Conservation (phyloP, 169 alveolate species). For the Eimeria sp. region DNA sequence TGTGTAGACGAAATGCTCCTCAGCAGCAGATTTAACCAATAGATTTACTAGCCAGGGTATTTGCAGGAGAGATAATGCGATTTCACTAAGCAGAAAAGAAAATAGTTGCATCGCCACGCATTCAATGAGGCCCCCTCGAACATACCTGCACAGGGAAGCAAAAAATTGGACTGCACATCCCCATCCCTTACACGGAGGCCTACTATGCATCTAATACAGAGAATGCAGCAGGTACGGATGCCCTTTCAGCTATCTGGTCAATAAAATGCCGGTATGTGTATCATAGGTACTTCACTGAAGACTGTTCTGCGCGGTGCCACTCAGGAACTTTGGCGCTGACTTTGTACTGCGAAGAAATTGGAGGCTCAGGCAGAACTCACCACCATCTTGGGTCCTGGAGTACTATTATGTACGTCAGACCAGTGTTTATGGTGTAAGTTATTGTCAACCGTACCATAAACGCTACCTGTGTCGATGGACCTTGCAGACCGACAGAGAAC, state of each 20-base stretch:
- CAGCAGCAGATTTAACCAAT: background rate
- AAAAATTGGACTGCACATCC: background rate
- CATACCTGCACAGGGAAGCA: constrained; percentile 75
- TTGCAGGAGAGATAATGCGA: constrained; percentile 57
- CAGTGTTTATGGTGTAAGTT: constrained; percentile 77
- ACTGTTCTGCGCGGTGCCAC: background rate
- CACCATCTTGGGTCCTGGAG: constrained; percentile 78
- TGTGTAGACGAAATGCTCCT: background rate
- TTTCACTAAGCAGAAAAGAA: constrained; percentile 65
- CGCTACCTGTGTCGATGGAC: constrained; percentile 43
- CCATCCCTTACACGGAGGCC: background rate
- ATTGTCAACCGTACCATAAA: constrained; percentile 72
- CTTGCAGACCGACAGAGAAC: background rate
- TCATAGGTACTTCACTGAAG: background rate
- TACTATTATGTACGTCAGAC: constrained; percentile 73
- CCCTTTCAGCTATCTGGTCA: background rate
- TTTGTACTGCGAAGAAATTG: background rate
- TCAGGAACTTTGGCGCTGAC: background rate
- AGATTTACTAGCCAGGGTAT: constrained; percentile 63
- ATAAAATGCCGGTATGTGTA: background rate
- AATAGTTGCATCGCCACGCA: constrained; percentile 74
- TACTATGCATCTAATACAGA: background rate
- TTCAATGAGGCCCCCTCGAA: constrained; percentile 80
- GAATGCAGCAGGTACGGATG: background rate
- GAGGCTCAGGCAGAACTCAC: constrained; percentile 20